Percentiles rank a stretch among this genome's conserved stretches.
Conservation (phyloP, 106 monocot genomes). For the Apostasia ramifera region DNA sequence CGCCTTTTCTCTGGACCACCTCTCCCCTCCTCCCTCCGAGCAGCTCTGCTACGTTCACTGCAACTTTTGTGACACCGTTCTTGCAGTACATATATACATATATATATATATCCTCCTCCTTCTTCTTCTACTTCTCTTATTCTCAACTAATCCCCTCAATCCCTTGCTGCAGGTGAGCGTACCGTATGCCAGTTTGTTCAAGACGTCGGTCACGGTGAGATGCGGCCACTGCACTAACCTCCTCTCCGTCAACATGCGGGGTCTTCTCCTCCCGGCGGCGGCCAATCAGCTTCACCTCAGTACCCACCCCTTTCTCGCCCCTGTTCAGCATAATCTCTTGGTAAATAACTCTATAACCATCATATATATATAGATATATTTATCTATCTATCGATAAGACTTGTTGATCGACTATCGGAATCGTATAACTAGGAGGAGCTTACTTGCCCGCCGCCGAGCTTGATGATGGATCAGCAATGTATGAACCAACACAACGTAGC, state of each 20-base stretch:
- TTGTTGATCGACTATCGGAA: background rate
- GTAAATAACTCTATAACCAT: slow-evolving; percentile 14
- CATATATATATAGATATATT: too few relatives aligned
- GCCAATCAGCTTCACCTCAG: slow-evolving; percentile 58
- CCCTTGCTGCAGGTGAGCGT: slow-evolving; percentile 67
- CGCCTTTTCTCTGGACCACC: slow-evolving; percentile 69
- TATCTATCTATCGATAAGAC: too few relatives aligned
- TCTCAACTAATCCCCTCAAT: background rate
- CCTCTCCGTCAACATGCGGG: slow-evolving; percentile 92
- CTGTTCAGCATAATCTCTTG: slow-evolving; percentile 52
- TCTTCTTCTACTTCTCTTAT: background rate
- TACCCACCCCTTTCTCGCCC: slow-evolving; percentile 33
- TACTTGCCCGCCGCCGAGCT: slow-evolving; percentile 42
- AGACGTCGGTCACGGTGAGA: slow-evolving; percentile 84
- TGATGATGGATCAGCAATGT: slow-evolving; percentile 39
- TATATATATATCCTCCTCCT: background rate
- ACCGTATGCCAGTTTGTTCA: slow-evolving; percentile 81
- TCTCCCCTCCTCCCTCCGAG: slow-evolving; percentile 67
- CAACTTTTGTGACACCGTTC: slow-evolving; percentile 94
- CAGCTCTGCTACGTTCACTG: slow-evolving; percentile 99
- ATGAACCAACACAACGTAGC: slow-evolving; percentile 19
- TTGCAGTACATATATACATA: slow-evolving; percentile 47
- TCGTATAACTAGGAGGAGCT: slow-evolving; percentile 50
- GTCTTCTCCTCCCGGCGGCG: slow-evolving; percentile 50
- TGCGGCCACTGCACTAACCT: slow-evolving; percentile 95